Conservation (phyloP, 1,284 basidiomycete genomes). For the Ceraceosorus guamensis region DNA sequence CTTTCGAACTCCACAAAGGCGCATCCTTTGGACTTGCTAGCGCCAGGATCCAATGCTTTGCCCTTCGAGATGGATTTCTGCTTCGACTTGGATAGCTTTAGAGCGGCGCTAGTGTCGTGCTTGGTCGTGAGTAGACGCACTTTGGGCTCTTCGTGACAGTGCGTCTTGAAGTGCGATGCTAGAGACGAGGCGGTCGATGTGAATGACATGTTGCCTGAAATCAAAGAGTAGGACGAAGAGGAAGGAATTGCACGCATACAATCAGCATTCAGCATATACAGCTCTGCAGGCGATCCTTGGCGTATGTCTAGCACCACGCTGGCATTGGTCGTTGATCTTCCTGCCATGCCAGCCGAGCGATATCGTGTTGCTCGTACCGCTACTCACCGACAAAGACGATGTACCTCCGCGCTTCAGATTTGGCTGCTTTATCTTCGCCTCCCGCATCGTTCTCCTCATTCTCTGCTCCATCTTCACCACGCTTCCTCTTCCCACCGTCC, state of each 20-base stretch:
- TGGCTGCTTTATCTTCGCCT: background rate
- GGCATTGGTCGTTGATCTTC: background rate
- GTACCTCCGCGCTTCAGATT: constrained; percentile 6
- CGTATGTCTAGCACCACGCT: background rate
- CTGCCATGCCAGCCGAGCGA: background rate
- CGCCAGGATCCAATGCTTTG: constrained; percentile 36
- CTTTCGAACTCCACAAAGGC: constrained; percentile 44
- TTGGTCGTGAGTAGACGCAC: constrained; percentile 43
- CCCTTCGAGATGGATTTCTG: constrained; percentile 46
- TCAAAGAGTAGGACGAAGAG: background rate
- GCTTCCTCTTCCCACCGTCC: background rate
- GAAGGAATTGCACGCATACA: background rate
- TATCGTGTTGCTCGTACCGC: background rate
- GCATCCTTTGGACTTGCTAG: constrained; percentile 38
- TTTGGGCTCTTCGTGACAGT: constrained; percentile 39
- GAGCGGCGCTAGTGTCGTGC: constrained; percentile 24
- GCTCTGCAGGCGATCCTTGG: too few relatives aligned
- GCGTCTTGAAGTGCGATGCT: constrained; percentile 33
- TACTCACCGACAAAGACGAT: constrained; percentile 39
- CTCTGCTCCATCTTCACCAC: background rate
- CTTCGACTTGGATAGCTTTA: constrained; percentile 34
- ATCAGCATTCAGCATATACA: background rate
- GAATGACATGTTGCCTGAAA: constrained; percentile 44
- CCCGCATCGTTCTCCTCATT: background rate
- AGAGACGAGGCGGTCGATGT: constrained; percentile 33